Evolutionary conservation across 2,329 filamentous ascomycete genomes (phyloP).

Genomic region (Aureobasidium melanogenum): DNA sequence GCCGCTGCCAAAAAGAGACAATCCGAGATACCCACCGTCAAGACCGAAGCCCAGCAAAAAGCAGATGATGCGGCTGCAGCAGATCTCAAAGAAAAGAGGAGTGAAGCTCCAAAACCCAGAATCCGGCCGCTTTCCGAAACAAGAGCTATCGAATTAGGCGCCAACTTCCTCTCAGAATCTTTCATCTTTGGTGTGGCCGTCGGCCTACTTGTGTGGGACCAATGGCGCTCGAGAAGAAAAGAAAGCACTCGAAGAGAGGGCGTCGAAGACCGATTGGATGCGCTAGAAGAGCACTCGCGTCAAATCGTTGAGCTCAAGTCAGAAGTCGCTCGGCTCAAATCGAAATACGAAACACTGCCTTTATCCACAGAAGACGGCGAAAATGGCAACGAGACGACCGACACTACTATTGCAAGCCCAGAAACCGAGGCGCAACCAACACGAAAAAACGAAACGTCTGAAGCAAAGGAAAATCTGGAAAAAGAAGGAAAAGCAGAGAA

Average conservation of each 20-base stretch:
- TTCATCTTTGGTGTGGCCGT: slow-evolving; percentile 59
- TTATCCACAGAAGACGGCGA: not conserved
- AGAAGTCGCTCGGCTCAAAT: not conserved
- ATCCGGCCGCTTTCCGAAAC: slow-evolving; percentile 58
- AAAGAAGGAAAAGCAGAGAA: not conserved
- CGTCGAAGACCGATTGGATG: slow-evolving; percentile 49
- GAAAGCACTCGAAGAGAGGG: slow-evolving; percentile 51
- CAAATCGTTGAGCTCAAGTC: not conserved
- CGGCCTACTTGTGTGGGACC: slow-evolving; percentile 53
- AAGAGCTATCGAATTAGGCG: slow-evolving; percentile 60
- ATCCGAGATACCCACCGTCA: slow-evolving; percentile 48
- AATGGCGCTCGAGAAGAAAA: slow-evolving; percentile 52
- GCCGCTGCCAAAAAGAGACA: slow-evolving; percentile 42
- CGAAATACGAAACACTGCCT: not conserved
- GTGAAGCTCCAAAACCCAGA: slow-evolving; percentile 39
- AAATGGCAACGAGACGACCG: too few species aligned
- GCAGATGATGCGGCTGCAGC: slow-evolving; percentile 45
- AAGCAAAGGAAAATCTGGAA: not conserved
- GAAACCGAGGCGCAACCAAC: too few species aligned
- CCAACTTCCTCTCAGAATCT: slow-evolving; percentile 59
- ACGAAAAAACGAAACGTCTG: not conserved
- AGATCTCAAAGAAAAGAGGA: slow-evolving; percentile 34
- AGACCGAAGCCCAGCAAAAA: slow-evolving; percentile 51
- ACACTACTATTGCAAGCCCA: not conserved
- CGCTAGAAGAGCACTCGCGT: slow-evolving; percentile 37